phyloP scores from a whole-genome alignment of 1,284 basidiomycete species.

The Golubevia pallescens region DNA sequence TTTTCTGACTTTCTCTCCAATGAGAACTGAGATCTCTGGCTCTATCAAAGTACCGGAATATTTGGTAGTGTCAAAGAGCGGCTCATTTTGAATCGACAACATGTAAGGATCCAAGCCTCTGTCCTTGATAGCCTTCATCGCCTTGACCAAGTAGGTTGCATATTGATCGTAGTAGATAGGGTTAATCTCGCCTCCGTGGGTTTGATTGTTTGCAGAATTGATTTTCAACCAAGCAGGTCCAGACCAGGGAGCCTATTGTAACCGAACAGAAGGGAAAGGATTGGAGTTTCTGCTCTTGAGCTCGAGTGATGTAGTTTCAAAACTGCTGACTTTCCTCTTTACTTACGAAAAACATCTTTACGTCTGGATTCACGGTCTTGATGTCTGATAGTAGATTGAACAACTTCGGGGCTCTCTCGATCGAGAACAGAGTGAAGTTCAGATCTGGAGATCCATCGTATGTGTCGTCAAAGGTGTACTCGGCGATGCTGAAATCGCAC shows the following conservation, averaged over 20 bases:
- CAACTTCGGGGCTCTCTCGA: conserved; percentile 38
- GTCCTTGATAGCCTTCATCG: conserved; percentile 22
- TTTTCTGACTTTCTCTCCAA: not conserved
- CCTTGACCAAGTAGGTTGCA: conserved; percentile 28
- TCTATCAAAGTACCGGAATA: not conserved
- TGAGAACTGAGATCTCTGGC: not conserved
- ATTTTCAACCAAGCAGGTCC: conserved; percentile 50
- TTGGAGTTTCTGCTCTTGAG: no score
- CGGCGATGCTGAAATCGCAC: conserved; percentile 26
- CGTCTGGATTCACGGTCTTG: conserved; percentile 15
- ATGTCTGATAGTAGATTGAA: conserved; percentile 31
- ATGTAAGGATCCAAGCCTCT: conserved; percentile 17
- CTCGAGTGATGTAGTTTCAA: no score
- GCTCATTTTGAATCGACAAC: conserved; percentile 31
- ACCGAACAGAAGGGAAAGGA: no score
- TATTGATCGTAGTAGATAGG: conserved; percentile 22
- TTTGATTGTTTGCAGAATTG: conserved; percentile 9
- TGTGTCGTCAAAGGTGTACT: conserved; percentile 43
- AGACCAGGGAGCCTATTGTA: conserved; percentile 20
- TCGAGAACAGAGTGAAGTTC: conserved; percentile 26
- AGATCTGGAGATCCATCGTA: conserved; percentile 26
- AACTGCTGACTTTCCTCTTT: no score
- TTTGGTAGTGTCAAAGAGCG: conserved; percentile 11
- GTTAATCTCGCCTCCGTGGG: conserved; percentile 30
- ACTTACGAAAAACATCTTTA: conserved; percentile 20